These are phyloP conservation scores for Jatropha curcas DNA, from an alignment of 345 rosid species.

Conservation along the genomic window DNA sequence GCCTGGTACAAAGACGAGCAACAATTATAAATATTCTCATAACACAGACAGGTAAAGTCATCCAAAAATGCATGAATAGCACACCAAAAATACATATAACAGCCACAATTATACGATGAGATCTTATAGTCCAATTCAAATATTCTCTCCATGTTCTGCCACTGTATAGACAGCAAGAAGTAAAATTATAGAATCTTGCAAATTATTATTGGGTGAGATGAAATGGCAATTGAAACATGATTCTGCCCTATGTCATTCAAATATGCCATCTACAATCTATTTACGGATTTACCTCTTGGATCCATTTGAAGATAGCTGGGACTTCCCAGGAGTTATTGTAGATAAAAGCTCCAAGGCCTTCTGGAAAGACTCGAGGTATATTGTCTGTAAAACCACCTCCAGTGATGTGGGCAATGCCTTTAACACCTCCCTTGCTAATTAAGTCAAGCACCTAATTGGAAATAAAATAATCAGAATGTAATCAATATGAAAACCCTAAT, in stretches of 20 bases:
- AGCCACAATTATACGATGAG: too few species aligned
- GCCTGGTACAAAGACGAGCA: slow-evolving; percentile 38
- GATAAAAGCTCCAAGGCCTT: slow-evolving; percentile 76
- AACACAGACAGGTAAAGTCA: neutral
- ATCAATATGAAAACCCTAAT: neutral
- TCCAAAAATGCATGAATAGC: neutral
- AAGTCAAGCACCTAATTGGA: slow-evolving; percentile 65
- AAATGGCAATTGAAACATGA: neutral
- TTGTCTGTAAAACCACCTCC: slow-evolving; percentile 96
- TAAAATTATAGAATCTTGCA: neutral
- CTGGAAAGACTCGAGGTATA: slow-evolving; percentile 79
- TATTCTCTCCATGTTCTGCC: too few species aligned
- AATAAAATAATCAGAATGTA: neutral
- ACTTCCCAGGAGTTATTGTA: slow-evolving; percentile 67
- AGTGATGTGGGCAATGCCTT: slow-evolving; percentile 86
- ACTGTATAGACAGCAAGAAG: neutral
- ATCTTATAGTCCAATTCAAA: too few species aligned
- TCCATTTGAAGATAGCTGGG: slow-evolving; percentile 78
- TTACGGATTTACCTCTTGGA: slow-evolving; percentile 69
- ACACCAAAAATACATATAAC: neutral
- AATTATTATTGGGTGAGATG: neutral
- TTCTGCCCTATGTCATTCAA: neutral
- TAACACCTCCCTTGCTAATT: slow-evolving; percentile 78
- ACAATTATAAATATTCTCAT: neutral
- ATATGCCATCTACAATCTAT: neutral